Evolutionary conservation across 164 flowering plant genomes (phyloP).

Genomic region (Liquidambar formosana): DNA sequence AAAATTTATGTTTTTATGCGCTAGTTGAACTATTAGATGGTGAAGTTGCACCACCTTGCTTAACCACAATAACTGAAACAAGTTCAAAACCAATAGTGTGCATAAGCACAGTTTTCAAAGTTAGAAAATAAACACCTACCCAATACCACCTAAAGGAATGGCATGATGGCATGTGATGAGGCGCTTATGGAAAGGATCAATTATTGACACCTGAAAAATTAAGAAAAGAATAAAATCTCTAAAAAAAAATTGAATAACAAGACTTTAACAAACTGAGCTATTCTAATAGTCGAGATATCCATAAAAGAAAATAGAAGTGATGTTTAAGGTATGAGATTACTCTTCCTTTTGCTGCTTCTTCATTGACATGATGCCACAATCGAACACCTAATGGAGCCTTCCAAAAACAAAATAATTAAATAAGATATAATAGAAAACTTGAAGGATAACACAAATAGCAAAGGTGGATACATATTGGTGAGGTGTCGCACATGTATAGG

Average conservation of each 20-base stretch:
- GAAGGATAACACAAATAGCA: background rate
- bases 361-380: background rate
- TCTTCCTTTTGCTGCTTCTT: background rate
- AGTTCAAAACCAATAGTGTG: too few species aligned
- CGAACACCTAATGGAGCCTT: background rate
- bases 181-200: conserved; percentile 48
- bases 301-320: background rate
- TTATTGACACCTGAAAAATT: conserved; percentile 40
- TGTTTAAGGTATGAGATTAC: background rate
- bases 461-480: background rate
- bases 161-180: conserved; percentile 44
- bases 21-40: background rate
- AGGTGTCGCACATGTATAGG: background rate
- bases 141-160: conserved; percentile 73
- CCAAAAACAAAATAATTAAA: background rate
- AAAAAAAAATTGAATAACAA: background rate
- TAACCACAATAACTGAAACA: background rate
- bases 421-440: background rate
- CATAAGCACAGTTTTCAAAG: too few species aligned
- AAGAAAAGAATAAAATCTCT: background rate
- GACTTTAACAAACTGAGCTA: background rate
- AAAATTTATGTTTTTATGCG: too few species aligned
- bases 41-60: background rate
- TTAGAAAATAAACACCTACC: conserved; percentile 38
- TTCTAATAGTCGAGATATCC: background rate